Evolutionary conservation across 2,329 filamentous ascomycete genomes (phyloP), one percentile per base, ranked within the genome.

Genomic region (Dendryphion nanum): DNA sequence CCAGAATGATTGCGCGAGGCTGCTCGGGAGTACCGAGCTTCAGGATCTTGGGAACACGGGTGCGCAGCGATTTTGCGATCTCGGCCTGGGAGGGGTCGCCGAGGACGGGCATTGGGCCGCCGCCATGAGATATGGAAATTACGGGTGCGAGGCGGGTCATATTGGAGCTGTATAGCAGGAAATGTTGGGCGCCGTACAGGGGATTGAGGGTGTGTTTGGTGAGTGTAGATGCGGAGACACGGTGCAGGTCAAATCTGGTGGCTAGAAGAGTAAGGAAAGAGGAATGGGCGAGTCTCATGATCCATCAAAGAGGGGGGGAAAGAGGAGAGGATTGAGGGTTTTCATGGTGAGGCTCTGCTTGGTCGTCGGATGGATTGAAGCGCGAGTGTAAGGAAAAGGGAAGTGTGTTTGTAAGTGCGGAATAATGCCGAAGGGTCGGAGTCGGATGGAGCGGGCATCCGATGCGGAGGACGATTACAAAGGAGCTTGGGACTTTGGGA

Each of bases 41-140:
- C 32, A 83, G 71, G 35, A 82, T 70, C 51, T 73, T 63, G 34
- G 79, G 79, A 5, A 82, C 72, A 7, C 71, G 69, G 4, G 68
- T 73, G 39, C 70, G 69, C 42, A 82, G 67, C 1, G 77, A 81
- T 33, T 68, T 60, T 23, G 71, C 70, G 47, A 82, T 75, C 26
- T 62, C 54, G 14, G 67, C 66, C 53, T 81, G 78, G 5, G 45
- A 53, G 0, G 77, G 75, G 53, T 82, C 78, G 42, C 72, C 72
- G 5, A 83, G 66, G 14, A 81, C 40, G 4, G 79, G 79, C 69
- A 82, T 68, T 2, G 79, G 79, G 1, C 79, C 67, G 18, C 67
- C 66, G 41, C 66, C 66, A 40, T 69, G 66, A 3, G 66, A 66
- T 35, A 69, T 46, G 33, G 57, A 55, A 16, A 69, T 54, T 6